A percentile compares a stretch with the other conserved stretches of the same genome.
These are phyloP conservation scores for Aristolochia californica DNA, from an alignment of 164 flowering plant species.

Conservation along the genomic window DNA sequence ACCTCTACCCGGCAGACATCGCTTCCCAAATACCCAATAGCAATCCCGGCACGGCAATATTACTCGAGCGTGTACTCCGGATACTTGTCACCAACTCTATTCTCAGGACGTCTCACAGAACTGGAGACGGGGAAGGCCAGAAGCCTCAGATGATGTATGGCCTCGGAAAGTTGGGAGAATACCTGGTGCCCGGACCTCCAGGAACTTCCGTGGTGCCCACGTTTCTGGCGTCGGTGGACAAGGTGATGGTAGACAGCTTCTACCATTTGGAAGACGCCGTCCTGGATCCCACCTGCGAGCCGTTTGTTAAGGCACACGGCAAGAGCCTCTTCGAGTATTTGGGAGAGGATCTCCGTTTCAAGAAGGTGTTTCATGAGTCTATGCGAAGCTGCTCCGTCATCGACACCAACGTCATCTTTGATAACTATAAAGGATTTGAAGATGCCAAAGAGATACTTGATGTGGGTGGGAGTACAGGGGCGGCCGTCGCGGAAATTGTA, in stretches of 20 bases:
- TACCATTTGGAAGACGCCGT: slow-evolving; percentile 2
- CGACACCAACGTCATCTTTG: slow-evolving; percentile 12
- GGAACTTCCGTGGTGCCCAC: neutral
- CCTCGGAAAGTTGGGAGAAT: neutral
- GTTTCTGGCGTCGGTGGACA: neutral
- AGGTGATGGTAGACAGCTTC: neutral
- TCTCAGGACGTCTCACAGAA: neutral
- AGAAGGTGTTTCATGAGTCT: neutral
- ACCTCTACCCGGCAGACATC: slow-evolving; percentile 5
- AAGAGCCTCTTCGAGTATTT: neutral
- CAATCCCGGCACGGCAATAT: slow-evolving; percentile 3
- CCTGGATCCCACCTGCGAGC: neutral
- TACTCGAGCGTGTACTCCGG: slow-evolving; percentile 11
- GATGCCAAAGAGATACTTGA: slow-evolving; percentile 29
- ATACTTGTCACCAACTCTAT: slow-evolving; percentile 7
- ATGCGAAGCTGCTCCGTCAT: slow-evolving; percentile 13
- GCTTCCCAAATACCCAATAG: slow-evolving; percentile 6
- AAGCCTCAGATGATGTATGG: slow-evolving; percentile 6
- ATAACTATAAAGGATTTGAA: slow-evolving; percentile 24
- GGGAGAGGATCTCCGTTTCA: neutral
- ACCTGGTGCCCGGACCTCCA: neutral
- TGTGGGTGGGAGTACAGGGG: slow-evolving; percentile 46
- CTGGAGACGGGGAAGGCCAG: neutral
- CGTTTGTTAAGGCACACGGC: slow-evolving; percentile 6
- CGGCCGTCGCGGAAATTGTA: slow-evolving; percentile 21